Evolutionary conservation across 2,329 filamentous ascomycete genomes (phyloP), one percentile per base, ranked within the genome.

Genomic region (Raffaelea deltoideospora): DNA sequence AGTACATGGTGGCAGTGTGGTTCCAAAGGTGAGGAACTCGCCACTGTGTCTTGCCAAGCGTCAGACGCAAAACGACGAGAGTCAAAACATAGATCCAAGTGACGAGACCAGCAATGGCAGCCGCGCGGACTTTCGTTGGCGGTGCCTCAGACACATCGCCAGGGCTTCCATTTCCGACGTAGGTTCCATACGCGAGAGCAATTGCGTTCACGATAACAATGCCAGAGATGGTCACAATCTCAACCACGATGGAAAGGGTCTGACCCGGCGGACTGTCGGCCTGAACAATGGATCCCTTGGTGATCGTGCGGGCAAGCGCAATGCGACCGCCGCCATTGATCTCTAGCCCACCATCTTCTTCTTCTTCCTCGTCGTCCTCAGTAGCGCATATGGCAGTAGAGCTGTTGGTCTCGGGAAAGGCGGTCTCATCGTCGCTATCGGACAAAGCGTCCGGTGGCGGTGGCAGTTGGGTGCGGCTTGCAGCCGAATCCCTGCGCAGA

Each of bases 1-100:
- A 69, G 56, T 98, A 98, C 37, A 98, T 74, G 43, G 69, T 60
- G 17, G 85, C 81, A 0, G 90, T 96, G 57, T 98, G 90, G 52
- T 88, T 87, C 90, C 90, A 98, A 9, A 96, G 62, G 40, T 71
- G 67, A 9, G 80, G 78, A 13, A 90, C 54, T 56, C 55, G 70
- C 69, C 60, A 84, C 66, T 64, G 73, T 49, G 60, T 73, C 58
- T 62, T 74, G 56, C 56, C 78, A 58, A 66, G 73, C 58, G 58
- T 76, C 49, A 95, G 62, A 24, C 90, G 77, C 31, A 86, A 59
- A 17, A 75, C 71, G 13, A 77, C 77, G 40, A 98, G 68, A 14
- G 76, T 58, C 21, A 88, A 64, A 28, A 87, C 72, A 53, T 96
- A 98, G 36, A 72, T 57, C 88, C 90, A 96, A 22, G 74, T 74